Evolutionary conservation across 495 filamentous ascomycete species (phyloP).

Genomic region (Tuber calosporum): DNA sequence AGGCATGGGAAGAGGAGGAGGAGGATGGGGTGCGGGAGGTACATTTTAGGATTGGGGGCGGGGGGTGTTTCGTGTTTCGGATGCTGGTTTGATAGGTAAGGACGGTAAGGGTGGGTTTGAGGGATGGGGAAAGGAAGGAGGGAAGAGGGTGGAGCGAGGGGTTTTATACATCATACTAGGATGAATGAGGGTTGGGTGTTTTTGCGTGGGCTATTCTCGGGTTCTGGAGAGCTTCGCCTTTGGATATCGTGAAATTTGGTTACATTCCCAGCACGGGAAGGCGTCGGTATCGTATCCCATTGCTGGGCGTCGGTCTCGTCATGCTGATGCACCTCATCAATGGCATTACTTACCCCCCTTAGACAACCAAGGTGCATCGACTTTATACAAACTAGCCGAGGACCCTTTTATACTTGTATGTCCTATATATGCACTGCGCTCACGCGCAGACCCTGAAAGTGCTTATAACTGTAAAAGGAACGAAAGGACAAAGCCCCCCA

Average conservation of each 20-base stretch:
- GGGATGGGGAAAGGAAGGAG: neutral
- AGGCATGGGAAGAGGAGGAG: neutral
- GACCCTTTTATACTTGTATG: no score
- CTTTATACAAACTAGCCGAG: no score
- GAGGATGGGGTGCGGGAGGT: neutral
- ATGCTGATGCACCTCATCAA: neutral
- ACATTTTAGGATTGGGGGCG: neutral
- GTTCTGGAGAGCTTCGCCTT: neutral
- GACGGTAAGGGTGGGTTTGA: no score
- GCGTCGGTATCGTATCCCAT: neutral
- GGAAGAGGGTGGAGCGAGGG: neutral
- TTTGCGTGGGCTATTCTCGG: neutral
- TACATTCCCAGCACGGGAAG: neutral
- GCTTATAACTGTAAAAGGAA: neutral
- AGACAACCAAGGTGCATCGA: no score
- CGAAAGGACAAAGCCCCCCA: neutral
- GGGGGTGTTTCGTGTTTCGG: no score
- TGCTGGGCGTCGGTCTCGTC: neutral
- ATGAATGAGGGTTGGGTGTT: neutral
- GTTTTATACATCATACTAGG: neutral
- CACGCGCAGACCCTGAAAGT: no score
- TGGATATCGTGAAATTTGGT: neutral
- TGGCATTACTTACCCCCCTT: no score
- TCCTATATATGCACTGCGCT: no score
- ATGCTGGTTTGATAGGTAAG: no score